These are phyloP conservation scores for Lentinula sp. DNA, from an alignment of 768 basidiomycete genomes.

Conservation along the genomic window DNA sequence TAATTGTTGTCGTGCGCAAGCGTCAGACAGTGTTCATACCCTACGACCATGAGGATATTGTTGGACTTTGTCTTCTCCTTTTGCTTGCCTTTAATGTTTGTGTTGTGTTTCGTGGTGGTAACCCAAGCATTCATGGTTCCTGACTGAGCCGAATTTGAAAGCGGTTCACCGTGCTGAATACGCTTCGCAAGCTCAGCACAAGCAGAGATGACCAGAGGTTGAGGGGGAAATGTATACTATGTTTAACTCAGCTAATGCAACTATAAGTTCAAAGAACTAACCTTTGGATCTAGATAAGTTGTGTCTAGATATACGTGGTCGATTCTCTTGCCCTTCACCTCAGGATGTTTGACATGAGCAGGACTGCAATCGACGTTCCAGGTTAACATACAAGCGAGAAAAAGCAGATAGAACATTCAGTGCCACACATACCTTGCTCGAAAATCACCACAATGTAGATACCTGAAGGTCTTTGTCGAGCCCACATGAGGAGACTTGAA, in stretches of 20 bases:
- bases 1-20: background rate
- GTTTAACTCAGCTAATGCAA: background rate
- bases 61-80: slow-evolving; percentile 21
- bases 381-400: background rate
- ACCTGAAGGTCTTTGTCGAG: slow-evolving; percentile 66
- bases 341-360: slow-evolving; percentile 78
- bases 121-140: slow-evolving; percentile 48
- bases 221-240: slow-evolving; percentile 88
- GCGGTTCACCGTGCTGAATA: slow-evolving; percentile 38
- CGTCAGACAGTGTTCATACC: slow-evolving; percentile 36
- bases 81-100: slow-evolving; percentile 24
- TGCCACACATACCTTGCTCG: slow-evolving; percentile 45
- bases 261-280: slow-evolving; percentile 13
- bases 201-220: slow-evolving; percentile 88
- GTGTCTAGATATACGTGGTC: slow-evolving; percentile 94
- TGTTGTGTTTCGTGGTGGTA: background rate
- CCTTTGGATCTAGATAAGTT: slow-evolving; percentile 89
- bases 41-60: slow-evolving; percentile 58
- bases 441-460: slow-evolving; percentile 94
- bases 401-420: too few relatives aligned
- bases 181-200: slow-evolving; percentile 78
- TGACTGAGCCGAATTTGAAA: slow-evolving; percentile 18
- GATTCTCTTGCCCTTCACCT: slow-evolving; percentile 71
- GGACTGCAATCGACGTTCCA: slow-evolving; percentile 35
- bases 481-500: slow-evolving; percentile 72